Evolutionary conservation across 106 monocot genomes (phyloP), one percentile per base, ranked within the genome.

Genomic region (Hemerocallis citrina): DNA sequence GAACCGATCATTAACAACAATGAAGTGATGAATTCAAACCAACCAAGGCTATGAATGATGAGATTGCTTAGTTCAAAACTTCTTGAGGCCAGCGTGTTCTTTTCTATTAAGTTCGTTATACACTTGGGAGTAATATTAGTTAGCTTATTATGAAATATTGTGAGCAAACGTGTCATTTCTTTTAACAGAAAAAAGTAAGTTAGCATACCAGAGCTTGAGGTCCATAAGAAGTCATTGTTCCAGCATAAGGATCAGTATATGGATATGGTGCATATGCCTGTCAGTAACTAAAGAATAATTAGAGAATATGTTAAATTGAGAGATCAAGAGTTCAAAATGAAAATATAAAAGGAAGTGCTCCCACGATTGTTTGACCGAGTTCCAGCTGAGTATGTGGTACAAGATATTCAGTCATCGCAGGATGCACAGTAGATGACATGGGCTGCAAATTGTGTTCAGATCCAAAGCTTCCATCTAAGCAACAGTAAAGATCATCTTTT

Each of bases 361-460:
- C 37, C 62, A 83, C 78, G 62, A 78, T 71, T 67, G 83, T 45
- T 71, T 78, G 83, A 16, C 78, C 78, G 27, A 83, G 74, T 55
- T 82, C 82, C 62, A 82, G 68, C 62, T 74, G 82, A 33, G 77
- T 67, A 46, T 66, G 78, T 41, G 78, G 83, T 33, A 70, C 41
- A 37, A 82, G 66, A 64, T 68, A 78, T 36, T 82, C 82, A 44
- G 82, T 50, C 61, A 74, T 66, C 55, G 65, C 38, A 7, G 64
- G 64, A 68, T 67, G 57, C 21, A 68, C 55, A 11, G 35, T 29
- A 37, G 77, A 57, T 10, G 77, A 65, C 57, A 61, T 49, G 59
- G 70, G 44, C 22, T 74, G 74, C 52, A 66, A n/a, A 28, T 41
- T 49, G 34, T 71, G 60, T 71, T 83, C 74, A 22, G 71, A 57